A percentile compares a stretch with the other conserved stretches of the same genome.
phyloP scores from a whole-genome alignment of 2,329 filamentous ascomycete species.

The Pyricularia sp. region DNA sequence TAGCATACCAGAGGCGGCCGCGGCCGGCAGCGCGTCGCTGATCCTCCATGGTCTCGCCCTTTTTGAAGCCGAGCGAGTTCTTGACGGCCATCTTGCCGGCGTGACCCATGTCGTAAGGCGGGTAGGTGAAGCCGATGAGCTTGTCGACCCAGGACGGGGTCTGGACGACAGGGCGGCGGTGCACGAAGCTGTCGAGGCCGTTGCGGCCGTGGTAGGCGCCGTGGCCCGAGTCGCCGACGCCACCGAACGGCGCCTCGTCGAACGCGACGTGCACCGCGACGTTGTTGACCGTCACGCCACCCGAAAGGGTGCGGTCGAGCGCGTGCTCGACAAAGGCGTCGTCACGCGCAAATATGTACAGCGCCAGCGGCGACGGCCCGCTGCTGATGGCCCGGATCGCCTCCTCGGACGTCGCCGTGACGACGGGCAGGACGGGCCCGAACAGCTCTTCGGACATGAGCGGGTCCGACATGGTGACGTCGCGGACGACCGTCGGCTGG shows the following conservation, averaged over 20 bases:
- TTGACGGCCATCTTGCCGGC: neutral
- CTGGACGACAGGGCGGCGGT: slow-evolving; percentile 26
- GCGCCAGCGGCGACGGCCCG: slow-evolving; percentile 24
- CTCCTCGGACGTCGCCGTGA: slow-evolving; percentile 21
- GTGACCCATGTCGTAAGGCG: neutral
- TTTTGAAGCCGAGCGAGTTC: slow-evolving; percentile 2
- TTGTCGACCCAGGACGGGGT: slow-evolving; percentile 27
- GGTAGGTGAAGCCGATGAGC: slow-evolving; percentile 3
- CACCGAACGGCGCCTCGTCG: slow-evolving; percentile 35
- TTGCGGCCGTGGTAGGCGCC: slow-evolving; percentile 24
- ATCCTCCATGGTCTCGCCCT: slow-evolving; percentile 3
- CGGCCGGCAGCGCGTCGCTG: neutral
- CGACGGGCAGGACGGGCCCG: slow-evolving; percentile 30
- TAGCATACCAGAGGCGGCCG: neutral
- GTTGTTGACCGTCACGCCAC: slow-evolving; percentile 42
- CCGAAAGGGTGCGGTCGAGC: slow-evolving; percentile 29
- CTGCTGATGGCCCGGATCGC: slow-evolving; percentile 18
- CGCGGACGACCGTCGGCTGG: slow-evolving; percentile 27
- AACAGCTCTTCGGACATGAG: slow-evolving; percentile 35
- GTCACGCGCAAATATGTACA: slow-evolving; percentile 30
- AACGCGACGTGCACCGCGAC: slow-evolving; percentile 32
- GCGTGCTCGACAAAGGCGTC: slow-evolving; percentile 24
- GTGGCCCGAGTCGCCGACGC: slow-evolving; percentile 34
- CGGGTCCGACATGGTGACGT: slow-evolving; percentile 24
- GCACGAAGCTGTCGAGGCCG: slow-evolving; percentile 34